Base-by-base conservation (phyloP, 106 monocot species). In the Dioscorea dumetorum region DNA sequence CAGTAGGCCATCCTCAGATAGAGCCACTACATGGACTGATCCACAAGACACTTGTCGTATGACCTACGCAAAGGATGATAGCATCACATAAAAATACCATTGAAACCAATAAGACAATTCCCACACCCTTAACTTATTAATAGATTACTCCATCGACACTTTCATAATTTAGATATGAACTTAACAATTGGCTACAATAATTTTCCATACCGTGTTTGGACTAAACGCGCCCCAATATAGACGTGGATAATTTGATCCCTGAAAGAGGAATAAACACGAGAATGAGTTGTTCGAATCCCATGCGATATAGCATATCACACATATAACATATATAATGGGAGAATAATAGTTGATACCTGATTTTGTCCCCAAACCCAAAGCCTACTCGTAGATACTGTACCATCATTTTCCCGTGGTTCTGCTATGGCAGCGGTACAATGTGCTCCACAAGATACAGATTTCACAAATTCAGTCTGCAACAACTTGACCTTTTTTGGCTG, bases 331-430 rank as follows among this genome's bases (percentile, higher is more conserved):
- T 10, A 41, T 3, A 41, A 41, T 10, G 10, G 6, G 41, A 41
- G 41, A 41, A 0, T 3, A 10, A 41, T 6, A 54, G 54, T 54
- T 54, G 54, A 54, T 54, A 54, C 97, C 97, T 99, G 92, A 89
- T 99, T 99, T 80, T 99, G 92, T 18, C 97, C 97, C 97, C 97
- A 99, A 58, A 99, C 81, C 92, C 89, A 99, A 28, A 99, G 90
- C 68, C 92, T 83, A 19, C 87, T 80, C 28, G 32, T 70, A 28
- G 91, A 89, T 33, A 73, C 22, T 32, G 71, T 79, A 33, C 78
- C 92, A 77, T 99, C 87, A 76, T 90, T 87, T 51, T 83, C 74
- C 23, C 84, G 77, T 77, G 89, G 84, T 73, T 90, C 92, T 50
- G 97, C 84, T 79, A 99, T 88, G 61, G 88, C 91, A 72, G 80